phyloP scores from a whole-genome alignment of 2,329 filamentous ascomycete genomes.

The Phialemonium atrogriseum region DNA sequence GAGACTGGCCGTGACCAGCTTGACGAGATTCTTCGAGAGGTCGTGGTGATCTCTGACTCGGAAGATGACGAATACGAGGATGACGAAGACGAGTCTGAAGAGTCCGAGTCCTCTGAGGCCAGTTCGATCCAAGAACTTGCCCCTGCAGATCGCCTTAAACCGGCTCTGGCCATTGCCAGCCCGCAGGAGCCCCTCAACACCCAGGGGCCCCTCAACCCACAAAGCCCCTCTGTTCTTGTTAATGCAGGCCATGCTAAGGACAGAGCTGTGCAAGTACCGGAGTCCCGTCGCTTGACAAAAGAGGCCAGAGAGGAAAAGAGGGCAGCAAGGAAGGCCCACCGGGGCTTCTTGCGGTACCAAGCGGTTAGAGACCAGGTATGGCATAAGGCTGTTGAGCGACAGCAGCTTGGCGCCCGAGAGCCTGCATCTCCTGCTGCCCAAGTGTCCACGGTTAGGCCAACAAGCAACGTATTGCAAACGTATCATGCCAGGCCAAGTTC shows the following conservation, averaged over 20 bases:
- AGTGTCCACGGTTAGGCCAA: slow-evolving; percentile 6
- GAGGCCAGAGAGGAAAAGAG: slow-evolving; percentile 18
- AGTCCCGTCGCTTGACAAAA: no score
- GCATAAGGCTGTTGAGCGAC: slow-evolving; percentile 21
- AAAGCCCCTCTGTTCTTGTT: no score
- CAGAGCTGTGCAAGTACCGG: no score
- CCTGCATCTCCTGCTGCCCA: slow-evolving; percentile 3
- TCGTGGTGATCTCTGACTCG: slow-evolving; percentile 57
- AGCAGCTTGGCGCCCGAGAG: no score
- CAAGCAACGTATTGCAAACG: no score
- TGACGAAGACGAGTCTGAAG: slow-evolving; percentile 26
- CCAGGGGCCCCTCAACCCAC: no score
- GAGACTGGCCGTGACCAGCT: slow-evolving; percentile 60
- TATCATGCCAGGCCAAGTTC: no score
- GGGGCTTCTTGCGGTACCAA: slow-evolving; percentile 38
- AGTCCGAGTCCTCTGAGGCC: no score
- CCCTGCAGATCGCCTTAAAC: no score
- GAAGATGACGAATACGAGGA: slow-evolving; percentile 37
- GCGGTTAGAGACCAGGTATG: slow-evolving; percentile 21
- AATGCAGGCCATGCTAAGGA: slow-evolving; percentile 8
- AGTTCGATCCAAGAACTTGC: no score
- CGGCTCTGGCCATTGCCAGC: no score
- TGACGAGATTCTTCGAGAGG: slow-evolving; percentile 58
- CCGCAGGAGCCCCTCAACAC: no score
- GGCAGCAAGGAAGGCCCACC: slow-evolving; percentile 25